phyloP scores from a whole-genome alignment of 78 protist species.

The Blattamonas nauphoetae region DNA sequence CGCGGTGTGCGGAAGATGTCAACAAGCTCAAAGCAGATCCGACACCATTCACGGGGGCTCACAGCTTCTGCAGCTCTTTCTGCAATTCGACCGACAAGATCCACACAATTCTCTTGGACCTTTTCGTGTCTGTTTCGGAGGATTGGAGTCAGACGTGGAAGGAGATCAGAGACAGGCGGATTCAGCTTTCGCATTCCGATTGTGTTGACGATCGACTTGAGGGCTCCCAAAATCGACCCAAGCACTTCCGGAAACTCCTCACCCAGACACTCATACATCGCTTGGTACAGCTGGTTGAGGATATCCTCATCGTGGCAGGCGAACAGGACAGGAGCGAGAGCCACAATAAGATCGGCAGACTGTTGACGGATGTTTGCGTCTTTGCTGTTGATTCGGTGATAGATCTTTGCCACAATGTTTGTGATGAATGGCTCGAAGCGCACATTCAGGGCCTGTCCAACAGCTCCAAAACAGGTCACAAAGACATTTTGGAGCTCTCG shows the following conservation, averaged over 20 bases:
- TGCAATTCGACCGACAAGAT: slow-evolving; percentile 94
- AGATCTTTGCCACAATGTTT: slow-evolving; percentile 73
- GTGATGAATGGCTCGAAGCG: slow-evolving; percentile 80
- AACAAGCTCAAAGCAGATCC: slow-evolving; percentile 90
- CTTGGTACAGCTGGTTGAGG: slow-evolving; percentile 24
- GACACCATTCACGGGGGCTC: slow-evolving; percentile 87
- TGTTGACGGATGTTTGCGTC: slow-evolving; percentile 69
- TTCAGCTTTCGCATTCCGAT: slow-evolving; percentile 85
- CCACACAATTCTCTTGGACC: slow-evolving; percentile 54
- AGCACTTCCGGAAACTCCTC: slow-evolving; percentile 98
- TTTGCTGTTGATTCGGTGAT: slow-evolving; percentile 83
- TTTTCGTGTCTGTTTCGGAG: slow-evolving; percentile 89
- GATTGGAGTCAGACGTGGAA: slow-evolving; percentile 86
- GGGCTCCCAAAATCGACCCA: slow-evolving; percentile 59
- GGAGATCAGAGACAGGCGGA: slow-evolving; percentile 88
- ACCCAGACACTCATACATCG: slow-evolving; percentile 84
- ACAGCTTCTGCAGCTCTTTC: slow-evolving; percentile 73
- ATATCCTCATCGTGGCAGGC: slow-evolving; percentile 70
- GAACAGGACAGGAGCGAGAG: slow-evolving; percentile 78
- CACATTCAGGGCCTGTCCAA: slow-evolving; percentile 71
- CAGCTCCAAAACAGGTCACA: slow-evolving; percentile 77
- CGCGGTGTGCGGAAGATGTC: slow-evolving; percentile 85
- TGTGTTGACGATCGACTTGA: slow-evolving; percentile 78
- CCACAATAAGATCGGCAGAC: slow-evolving; percentile 86
- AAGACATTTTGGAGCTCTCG: slow-evolving; percentile 8